Evolutionary conservation across 2,329 filamentous ascomycete species (phyloP), one percentile per base, ranked within the genome.

Genomic region (Venturia nashicola): DNA sequence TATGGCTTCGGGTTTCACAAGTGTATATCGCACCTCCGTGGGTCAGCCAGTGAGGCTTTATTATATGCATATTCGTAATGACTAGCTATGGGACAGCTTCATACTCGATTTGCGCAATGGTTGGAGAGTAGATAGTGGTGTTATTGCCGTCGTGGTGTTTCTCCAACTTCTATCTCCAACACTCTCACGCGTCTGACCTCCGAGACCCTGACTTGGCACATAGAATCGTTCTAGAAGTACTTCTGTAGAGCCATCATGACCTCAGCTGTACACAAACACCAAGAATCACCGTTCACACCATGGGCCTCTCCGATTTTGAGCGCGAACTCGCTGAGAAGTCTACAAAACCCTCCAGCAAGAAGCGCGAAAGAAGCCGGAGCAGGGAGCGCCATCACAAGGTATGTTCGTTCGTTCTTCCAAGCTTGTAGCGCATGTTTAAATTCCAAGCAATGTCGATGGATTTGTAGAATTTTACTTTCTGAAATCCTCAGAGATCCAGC

Each of bases 281-380:
- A 51, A 39, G 36, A 27, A 51, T 27, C 23, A 27, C 43, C 11
- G 20, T 5, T 43, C 39, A 62, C 60, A 23, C 20, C 2, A 66
- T 66, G 65, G 61, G 60, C 5, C 64, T 66, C 16, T 44, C 36
- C 3, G 65, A 66, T 59, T 66, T 66, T 46, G 65, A 66, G 64
- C 40, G 59, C 11, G 59, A 66, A 34, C 65, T 66, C 48, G 64
- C 65, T 20, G 40, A 18, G 27, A 34, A 59, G 27, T 42, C 66
- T 20, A 32, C 42, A 5, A 65, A 65, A 32, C 27, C 16, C 39
- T 43, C 36, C 32, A 54, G 44, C 20, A 80, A 81, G 65, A 76
- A 75, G 65, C 75, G 76, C 54, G 74, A 77, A 46, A 76, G 78
- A 55, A 80, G 79, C 65, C 71, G 73, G 27, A 76, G 74, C 67